Evolutionary conservation across 2,329 filamentous ascomycete genomes (phyloP).

Genomic region (Taxawa tesnikishii): DNA sequence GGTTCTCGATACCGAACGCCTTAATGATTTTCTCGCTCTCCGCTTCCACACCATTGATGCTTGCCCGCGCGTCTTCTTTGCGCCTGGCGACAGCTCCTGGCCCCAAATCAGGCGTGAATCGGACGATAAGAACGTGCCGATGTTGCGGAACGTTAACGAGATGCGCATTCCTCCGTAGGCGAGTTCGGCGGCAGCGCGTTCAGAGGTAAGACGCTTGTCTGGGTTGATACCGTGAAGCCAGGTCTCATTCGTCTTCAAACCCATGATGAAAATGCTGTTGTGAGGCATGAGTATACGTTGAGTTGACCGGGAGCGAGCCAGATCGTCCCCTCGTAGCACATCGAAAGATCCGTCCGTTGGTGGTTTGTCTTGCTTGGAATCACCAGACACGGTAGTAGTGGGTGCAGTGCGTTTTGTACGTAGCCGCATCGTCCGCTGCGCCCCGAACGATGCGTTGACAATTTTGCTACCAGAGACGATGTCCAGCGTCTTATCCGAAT

Average conservation of each 20-base stretch:
- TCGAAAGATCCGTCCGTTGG: too few species aligned
- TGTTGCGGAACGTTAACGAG: conserved; percentile 79
- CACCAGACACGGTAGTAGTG: conserved; percentile 10
- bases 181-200: conserved; percentile 59
- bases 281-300: conserved; percentile 68
- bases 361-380: too few species aligned
- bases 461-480: conserved; percentile 72
- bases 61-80: conserved; percentile 43
- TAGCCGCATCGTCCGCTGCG: conserved; percentile 79
- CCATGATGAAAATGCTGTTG: conserved; percentile 78
- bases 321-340: conserved; percentile 10
- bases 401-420: conserved; percentile 78
- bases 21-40: conserved; percentile 58
- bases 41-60: conserved; percentile 57
- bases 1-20: conserved; percentile 80
- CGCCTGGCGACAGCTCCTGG: conserved; percentile 65
- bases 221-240: conserved; percentile 90
- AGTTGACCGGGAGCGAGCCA: conserved; percentile 35
- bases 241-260: conserved; percentile 64
- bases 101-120: conserved; percentile 70
- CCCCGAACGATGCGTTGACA: conserved; percentile 88
- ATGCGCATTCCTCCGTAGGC: conserved; percentile 69
- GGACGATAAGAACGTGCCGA: conserved; percentile 69
- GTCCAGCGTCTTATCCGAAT: conserved; percentile 93
- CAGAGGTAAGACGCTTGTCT: conserved; percentile 60